Conservation (phyloP, 2,329 filamentous ascomycete genomes). For the Phaeophleospora eucalypticola region DNA sequence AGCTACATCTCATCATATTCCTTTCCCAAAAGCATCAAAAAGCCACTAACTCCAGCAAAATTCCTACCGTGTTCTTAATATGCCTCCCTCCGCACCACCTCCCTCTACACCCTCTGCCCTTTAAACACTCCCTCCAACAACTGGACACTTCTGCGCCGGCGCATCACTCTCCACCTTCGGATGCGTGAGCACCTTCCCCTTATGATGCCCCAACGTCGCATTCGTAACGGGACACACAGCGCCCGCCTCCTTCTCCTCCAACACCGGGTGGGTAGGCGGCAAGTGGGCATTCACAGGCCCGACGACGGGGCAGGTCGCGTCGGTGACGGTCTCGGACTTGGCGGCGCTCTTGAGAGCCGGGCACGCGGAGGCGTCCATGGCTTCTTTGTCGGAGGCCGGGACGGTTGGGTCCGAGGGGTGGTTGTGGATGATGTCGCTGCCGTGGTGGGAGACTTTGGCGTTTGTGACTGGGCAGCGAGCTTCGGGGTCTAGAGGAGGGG, state of each 20-base stretch:
- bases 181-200: slow-evolving; percentile 40
- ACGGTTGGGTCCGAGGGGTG: slow-evolving; percentile 37
- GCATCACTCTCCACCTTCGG: slow-evolving; percentile 37
- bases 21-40: too few species aligned
- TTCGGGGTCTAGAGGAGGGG: slow-evolving; percentile 35
- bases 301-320: slow-evolving; percentile 43
- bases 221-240: slow-evolving; percentile 44
- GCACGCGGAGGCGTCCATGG: slow-evolving; percentile 37
- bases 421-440: slow-evolving; percentile 36
- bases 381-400: slow-evolving; percentile 23
- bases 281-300: slow-evolving; percentile 39
- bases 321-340: slow-evolving; percentile 38
- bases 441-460: slow-evolving; percentile 43
- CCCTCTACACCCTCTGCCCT: not conserved
- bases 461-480: slow-evolving; percentile 45
- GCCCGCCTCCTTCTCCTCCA: slow-evolving; percentile 35
- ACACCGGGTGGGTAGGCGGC: slow-evolving; percentile 41
- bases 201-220: slow-evolving; percentile 42
- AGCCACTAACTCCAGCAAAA: too few species aligned
- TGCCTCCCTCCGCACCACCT: too few species aligned
- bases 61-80: too few species aligned
- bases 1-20: too few species aligned
- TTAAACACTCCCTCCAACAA: slow-evolving; percentile 32
- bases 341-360: slow-evolving; percentile 40
- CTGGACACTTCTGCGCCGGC: slow-evolving; percentile 40